These are phyloP conservation scores for Podaxis carcinomalis DNA, from an alignment of 768 basidiomycete species.

Conservation along the genomic window DNA sequence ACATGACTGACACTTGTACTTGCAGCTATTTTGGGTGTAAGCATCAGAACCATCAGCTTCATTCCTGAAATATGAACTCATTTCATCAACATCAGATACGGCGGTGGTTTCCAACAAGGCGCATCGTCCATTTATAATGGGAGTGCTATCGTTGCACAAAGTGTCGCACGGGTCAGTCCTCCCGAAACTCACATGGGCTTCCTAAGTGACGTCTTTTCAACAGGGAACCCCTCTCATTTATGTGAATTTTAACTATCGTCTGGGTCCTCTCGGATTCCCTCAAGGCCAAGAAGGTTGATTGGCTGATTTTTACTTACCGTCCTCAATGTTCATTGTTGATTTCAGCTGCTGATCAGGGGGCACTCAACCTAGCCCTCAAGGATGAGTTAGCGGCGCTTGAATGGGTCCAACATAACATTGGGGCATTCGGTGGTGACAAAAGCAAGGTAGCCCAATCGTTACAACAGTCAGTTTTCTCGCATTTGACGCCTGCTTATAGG, in stretches of 20 bases:
- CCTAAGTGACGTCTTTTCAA: background rate
- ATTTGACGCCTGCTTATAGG: conserved; percentile 21
- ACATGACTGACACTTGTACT: background rate
- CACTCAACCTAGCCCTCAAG: conserved; percentile 41
- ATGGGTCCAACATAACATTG: conserved; percentile 61
- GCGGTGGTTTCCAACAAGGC: conserved; percentile 29
- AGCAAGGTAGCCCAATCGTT: conserved; percentile 16
- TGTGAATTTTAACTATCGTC: conserved; percentile 36
- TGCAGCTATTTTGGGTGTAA: conserved; percentile 37
- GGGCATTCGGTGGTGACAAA: conserved; percentile 53
- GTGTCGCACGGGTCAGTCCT: conserved; percentile 28
- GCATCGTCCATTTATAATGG: conserved; percentile 25
- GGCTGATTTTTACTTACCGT: background rate
- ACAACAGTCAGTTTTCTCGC: background rate
- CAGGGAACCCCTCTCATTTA: conserved; percentile 41
- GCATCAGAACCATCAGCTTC: conserved; percentile 4
- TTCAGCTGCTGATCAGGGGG: conserved; percentile 29
- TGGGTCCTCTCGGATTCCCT: conserved; percentile 44
- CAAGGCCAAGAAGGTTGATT: conserved; percentile 31
- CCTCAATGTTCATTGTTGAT: background rate
- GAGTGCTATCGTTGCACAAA: conserved; percentile 31
- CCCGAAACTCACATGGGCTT: background rate
- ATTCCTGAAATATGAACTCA: background rate
- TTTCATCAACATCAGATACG: conserved; percentile 21
- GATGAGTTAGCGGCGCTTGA: conserved; percentile 41